Base-by-base conservation (phyloP, 805 yeast species). In the Clavispora carvajalis region DNA sequence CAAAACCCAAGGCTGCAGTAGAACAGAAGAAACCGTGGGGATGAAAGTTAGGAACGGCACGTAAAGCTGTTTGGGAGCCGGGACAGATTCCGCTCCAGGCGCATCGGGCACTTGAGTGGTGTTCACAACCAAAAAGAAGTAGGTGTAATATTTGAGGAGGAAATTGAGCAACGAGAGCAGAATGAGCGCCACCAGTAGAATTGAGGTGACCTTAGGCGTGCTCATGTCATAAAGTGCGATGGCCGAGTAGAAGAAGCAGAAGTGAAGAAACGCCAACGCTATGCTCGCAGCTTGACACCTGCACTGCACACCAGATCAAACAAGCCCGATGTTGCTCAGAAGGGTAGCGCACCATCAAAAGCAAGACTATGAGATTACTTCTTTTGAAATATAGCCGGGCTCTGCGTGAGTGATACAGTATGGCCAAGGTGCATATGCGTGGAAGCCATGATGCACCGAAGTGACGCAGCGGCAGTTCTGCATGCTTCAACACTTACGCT, bases 31-130 rank as follows among this genome's bases (percentile, higher is more conserved):
- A 26, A 55, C 60, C 0, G 69, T 62, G 3, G 78, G 76, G 16
- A 74, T 75, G 38, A 74, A 65, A 2, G 78, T 71, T n/a, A 76
- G 54, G 29, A 71, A 54, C 4, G 79, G 77, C 5, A 75, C 79
- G 44, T 62, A 73, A 25, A 73, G 53, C 36, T 69, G 72, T 40
- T 65, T 67, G 0, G 78, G 74, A 39, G 65, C 67, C 2, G 77
- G 74, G 1, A 61, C 49, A 30, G 59, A 65, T 8, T 63, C 66
- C 1, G 64, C 54, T 45, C 62, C 67, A 40, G 61, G 60, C 21
- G 63, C 57, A 11, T 57, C 51, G 22, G 53, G 37, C 38, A 51
- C 46, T 15, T 50, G 52, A 13, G 57, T 62, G 9, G 60, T 52
- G 18, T 64, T 53, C 7, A 63, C 62, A 38, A 62, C 52, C 24